These are phyloP conservation scores for Tuber magnatum DNA, from an alignment of 495 filamentous ascomycete species.

Conservation along the genomic window DNA sequence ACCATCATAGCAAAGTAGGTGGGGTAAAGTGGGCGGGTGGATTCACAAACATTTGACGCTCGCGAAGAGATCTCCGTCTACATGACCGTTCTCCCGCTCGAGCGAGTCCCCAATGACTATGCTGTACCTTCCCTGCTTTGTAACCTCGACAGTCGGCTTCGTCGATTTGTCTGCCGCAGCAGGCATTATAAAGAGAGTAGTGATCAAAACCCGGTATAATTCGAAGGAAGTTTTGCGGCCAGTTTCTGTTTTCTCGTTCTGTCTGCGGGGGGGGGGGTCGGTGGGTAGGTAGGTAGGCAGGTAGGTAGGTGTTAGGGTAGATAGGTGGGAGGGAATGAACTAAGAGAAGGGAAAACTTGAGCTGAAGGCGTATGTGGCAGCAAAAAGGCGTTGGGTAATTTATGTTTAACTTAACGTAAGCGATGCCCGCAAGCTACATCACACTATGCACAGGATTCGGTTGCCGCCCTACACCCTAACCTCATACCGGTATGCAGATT, in stretches of 20 bases:
- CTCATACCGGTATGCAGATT: neutral
- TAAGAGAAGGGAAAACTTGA: neutral
- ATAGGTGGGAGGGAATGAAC: neutral
- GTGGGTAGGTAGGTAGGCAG: neutral
- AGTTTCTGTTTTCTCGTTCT: neutral
- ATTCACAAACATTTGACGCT: slow-evolving; percentile 34
- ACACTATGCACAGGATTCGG: neutral
- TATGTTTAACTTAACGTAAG: too few relatives aligned
- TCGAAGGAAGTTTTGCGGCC: neutral
- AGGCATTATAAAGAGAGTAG: slow-evolving; percentile 14
- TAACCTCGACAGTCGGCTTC: slow-evolving; percentile 32
- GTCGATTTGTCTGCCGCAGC: slow-evolving; percentile 14
- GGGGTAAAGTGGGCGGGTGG: slow-evolving; percentile 1
- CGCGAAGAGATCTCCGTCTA: slow-evolving; percentile 15
- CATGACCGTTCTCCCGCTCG: slow-evolving; percentile 14
- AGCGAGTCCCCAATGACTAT: slow-evolving; percentile 29
- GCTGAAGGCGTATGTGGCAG: neutral
- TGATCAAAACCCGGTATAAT: neutral
- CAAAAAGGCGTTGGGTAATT: neutral
- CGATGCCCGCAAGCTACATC: neutral
- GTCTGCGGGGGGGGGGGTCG: neutral
- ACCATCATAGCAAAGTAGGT: neutral
- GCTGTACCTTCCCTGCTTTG: slow-evolving; percentile 30
- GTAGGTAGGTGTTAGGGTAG: neutral
- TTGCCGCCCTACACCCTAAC: neutral